Evolutionary conservation across 2,329 filamentous ascomycete genomes (phyloP), one percentile per base, ranked within the genome.

Genomic region (Chalaropsis ovoidea): DNA sequence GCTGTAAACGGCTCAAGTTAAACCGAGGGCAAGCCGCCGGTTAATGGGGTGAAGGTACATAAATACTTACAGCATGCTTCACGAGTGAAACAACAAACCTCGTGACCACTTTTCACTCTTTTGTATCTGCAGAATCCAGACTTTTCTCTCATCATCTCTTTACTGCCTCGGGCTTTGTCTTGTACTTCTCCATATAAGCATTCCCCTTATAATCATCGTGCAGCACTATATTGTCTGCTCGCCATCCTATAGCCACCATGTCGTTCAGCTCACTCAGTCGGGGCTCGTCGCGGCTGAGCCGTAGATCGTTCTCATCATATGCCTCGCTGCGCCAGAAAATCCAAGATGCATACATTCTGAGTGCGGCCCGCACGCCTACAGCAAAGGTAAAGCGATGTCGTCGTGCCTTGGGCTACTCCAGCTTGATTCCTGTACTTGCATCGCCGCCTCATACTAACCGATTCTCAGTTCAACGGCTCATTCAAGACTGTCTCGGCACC

Each of bases 271-370:
- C 47, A 24, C 17, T 64, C 15, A 17, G 24, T 1, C 60, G 19
- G 15, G 35, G 19, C 41, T 35, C 60, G 13, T 47, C 35, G 17
- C 60, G 22, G 22, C 41, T 62, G 19, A 19, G 39, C 41, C 39
- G 22, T 19, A 61, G 61, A 15, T 8, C 73, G 63, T 82, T 83
- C 71, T 81, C 81, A 43, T 77, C 75, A 15, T 73, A 75, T 63
- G 67, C 75, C 49, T 71, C 74, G n/a, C 72, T 79, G 43, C 76
- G 75, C 68, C 79, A 86, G 76, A 87, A 95, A 73, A 82, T 96
- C 64, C 86, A 89, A 72, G 91, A 96, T 75, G 93, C 89, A 61
- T 99, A 97, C 76, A 97, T 99, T 70, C 76, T 99, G 69, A 92
- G 90, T 73, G 94, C 89, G 11, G 84, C 92, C 17, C 83, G 94